These are phyloP conservation scores for Quercus tomentella DNA, from an alignment of 331 rosid genomes.

Conservation along the genomic window DNA sequence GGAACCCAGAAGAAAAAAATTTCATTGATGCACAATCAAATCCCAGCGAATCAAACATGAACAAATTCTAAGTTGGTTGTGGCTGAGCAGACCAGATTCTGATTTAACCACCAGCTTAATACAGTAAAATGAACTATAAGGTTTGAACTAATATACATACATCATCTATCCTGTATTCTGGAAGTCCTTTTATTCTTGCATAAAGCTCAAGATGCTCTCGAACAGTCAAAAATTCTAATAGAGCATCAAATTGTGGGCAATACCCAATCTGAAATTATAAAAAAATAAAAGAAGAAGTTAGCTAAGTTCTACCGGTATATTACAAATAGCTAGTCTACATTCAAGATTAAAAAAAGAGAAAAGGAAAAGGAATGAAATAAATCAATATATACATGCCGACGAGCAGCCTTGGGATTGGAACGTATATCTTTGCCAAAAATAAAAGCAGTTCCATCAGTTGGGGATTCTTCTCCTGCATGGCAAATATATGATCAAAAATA, in stretches of 20 bases:
- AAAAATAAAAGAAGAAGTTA: slow-evolving; percentile 8
- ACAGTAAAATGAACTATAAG: slow-evolving; percentile 13
- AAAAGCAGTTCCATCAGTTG: slow-evolving; percentile 90
- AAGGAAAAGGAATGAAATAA: background rate
- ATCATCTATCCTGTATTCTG: slow-evolving; percentile 16
- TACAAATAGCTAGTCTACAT: background rate
- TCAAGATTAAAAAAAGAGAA: background rate
- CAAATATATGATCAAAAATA: background rate
- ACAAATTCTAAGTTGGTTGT: too few species aligned
- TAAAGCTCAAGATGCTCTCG: slow-evolving; percentile 84
- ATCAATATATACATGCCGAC: slow-evolving; percentile 47
- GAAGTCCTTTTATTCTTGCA: slow-evolving; percentile 88
- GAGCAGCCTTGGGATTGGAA: slow-evolving; percentile 83
- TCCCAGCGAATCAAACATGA: too few species aligned
- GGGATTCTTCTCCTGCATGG: slow-evolving; percentile 81
- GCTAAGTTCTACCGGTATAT: background rate
- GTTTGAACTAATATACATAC: slow-evolving; percentile 46
- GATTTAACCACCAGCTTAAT: slow-evolving; percentile 6
- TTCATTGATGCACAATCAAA: too few species aligned
- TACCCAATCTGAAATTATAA: slow-evolving; percentile 71
- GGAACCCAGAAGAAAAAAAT: too few species aligned
- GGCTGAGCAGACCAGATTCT: background rate
- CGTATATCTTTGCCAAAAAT: slow-evolving; percentile 85
- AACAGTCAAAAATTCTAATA: slow-evolving; percentile 72
- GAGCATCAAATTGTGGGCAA: slow-evolving; percentile 97